phyloP scores from a whole-genome alignment of 805 yeast genomes.

The Danielozyma ontarioensis region DNA sequence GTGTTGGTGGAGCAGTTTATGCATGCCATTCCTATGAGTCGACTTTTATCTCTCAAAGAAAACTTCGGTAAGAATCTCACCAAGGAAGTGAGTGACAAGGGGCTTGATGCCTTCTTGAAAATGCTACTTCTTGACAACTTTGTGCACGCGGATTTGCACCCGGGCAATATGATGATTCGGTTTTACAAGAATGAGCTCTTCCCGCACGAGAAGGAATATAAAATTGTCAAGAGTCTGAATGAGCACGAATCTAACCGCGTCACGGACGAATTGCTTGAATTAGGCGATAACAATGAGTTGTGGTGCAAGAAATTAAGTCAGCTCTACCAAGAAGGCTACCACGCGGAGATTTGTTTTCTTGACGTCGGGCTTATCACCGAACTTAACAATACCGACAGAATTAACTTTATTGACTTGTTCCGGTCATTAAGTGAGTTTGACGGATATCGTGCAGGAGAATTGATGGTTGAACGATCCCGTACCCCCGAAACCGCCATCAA shows the following conservation, averaged over 20 bases:
- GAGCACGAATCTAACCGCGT: conserved; percentile 44
- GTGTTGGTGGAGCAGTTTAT: conserved; percentile 84
- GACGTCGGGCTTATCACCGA: conserved; percentile 95
- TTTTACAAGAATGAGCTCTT: conserved; percentile 49
- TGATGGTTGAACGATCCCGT: conserved; percentile 91
- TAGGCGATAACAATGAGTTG: conserved; percentile 30
- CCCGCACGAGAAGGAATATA: conserved; percentile 39
- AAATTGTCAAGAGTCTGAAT: conserved; percentile 36
- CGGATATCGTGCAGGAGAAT: conserved; percentile 90
- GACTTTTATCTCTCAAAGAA: conserved; percentile 47
- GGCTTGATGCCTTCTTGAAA: conserved; percentile 85
- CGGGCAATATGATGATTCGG: conserved; percentile 86
- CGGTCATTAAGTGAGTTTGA: conserved; percentile 86
- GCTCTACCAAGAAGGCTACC: conserved; percentile 54
- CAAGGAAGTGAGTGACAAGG: conserved; percentile 68
- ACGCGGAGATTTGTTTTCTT: conserved; percentile 82
- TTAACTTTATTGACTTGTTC: conserved; percentile 85
- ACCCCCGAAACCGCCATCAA: conserved; percentile 91
- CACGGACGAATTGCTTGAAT: conserved; percentile 33
- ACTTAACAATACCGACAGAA: conserved; percentile 67
- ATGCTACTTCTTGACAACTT: conserved; percentile 93
- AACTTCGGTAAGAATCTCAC: conserved; percentile 50
- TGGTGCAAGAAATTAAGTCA: conserved; percentile 44
- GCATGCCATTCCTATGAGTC: conserved; percentile 77
- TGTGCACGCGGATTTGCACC: conserved; percentile 94